phyloP scores from a whole-genome alignment of 2,329 filamentous ascomycete genomes.

The Fusarium irregulare region DNA sequence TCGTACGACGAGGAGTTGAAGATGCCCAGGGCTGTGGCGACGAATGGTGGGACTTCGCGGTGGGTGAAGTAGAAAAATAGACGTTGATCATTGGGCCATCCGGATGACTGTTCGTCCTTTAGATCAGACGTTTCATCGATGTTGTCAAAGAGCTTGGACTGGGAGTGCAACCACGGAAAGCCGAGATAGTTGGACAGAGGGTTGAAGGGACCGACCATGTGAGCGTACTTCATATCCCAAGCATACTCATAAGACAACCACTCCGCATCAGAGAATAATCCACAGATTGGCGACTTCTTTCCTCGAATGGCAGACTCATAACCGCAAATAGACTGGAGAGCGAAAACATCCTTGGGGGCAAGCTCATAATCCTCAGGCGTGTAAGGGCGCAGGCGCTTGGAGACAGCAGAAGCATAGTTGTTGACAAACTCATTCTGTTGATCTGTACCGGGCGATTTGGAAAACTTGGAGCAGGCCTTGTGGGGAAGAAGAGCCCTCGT shows the following conservation, averaged over 20 bases:
- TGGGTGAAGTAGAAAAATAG: slow-evolving; percentile 43
- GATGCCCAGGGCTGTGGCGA: slow-evolving; percentile 39
- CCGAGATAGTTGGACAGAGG: slow-evolving; percentile 38
- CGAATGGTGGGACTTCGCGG: slow-evolving; percentile 41
- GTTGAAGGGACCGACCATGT: slow-evolving; percentile 42
- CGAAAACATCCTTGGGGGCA: slow-evolving; percentile 38
- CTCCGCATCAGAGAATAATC: slow-evolving; percentile 36
- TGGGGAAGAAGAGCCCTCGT: slow-evolving; percentile 42
- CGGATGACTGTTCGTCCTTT: background rate
- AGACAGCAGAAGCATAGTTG: slow-evolving; percentile 31
- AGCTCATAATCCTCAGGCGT: slow-evolving; percentile 36
- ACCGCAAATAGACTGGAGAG: slow-evolving; percentile 40
- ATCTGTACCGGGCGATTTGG: slow-evolving; percentile 34
- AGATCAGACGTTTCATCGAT: slow-evolving; percentile 14
- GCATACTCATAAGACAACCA: slow-evolving; percentile 44
- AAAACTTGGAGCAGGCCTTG: slow-evolving; percentile 40
- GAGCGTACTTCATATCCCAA: slow-evolving; percentile 44
- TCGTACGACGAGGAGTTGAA: slow-evolving; percentile 39
- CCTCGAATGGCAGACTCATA: slow-evolving; percentile 40
- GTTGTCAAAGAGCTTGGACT: slow-evolving; percentile 27
- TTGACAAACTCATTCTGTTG: slow-evolving; percentile 35
- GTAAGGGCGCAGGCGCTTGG: slow-evolving; percentile 28
- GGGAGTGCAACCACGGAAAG: slow-evolving; percentile 37
- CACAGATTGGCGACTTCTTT: slow-evolving; percentile 31
- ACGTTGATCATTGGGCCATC: slow-evolving; percentile 36